Evolutionary conservation across 2,329 filamentous ascomycete species (phyloP), one percentile per base, ranked within the genome.

Genomic region (Xylaria sp.): DNA sequence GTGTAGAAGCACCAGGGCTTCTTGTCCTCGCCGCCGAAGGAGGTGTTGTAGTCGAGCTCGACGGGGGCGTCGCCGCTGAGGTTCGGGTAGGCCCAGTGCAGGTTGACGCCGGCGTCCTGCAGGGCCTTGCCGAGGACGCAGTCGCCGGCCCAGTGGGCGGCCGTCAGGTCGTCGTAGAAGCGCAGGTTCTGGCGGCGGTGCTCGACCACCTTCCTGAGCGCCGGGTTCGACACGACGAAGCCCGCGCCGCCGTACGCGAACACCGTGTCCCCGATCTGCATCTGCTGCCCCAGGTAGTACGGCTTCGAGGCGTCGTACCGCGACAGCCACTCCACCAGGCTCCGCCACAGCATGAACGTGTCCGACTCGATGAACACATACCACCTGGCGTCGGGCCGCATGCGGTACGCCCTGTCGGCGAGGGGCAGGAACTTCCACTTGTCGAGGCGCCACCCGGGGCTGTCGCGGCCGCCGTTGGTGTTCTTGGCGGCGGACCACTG

Each of bases 331-430:
- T 74, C 68, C 16, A 83, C 63, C 39, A 85, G 60, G 26, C 80
- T 82, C 29, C 74, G 69, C 73, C 81, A 81, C 8, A 81, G 71
- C 39, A 84, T 66, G 59, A 82, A 85, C 0, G 81, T 84, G 63
- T 86, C 83, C 0, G 80, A 77, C 60, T 85, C 82, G 43, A 83
- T 76, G 64, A 86, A 86, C 50, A 83, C 71, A 56, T 77, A 86
- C 82, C 82, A 86, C 50, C 78, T 79, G 41, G 78, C 76, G 21
- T 80, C 68, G 2, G 77, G 76, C 37, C 69, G 62, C 46, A 71
- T 63, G n/a, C 46, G 55, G 39, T 66, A 52, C 6, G 79, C 74
- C 60, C 78, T 75, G 60, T 81, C 77, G 2, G 80, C 76, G 72
- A 83, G 77, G 6, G 80, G 80, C 18, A 84, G 67, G 57, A 81